A percentile compares a stretch with the other conserved stretches of the same genome.
phyloP scores from a whole-genome alignment of 352 stramenopile species.

The Phytophthora cactorum region DNA sequence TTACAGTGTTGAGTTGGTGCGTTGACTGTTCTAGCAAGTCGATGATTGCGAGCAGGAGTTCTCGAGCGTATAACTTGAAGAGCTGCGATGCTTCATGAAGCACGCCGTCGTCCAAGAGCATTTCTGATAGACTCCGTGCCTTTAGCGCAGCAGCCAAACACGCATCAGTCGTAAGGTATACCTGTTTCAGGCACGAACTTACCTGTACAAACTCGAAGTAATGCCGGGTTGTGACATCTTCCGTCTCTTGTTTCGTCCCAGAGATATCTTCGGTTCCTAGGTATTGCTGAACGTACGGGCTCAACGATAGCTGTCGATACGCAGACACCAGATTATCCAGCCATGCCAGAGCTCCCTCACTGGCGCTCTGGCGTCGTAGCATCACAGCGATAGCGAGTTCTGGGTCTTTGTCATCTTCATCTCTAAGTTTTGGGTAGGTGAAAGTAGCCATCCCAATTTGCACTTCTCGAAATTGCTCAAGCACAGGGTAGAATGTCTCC shows the following conservation, averaged over 20 bases:
- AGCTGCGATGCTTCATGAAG: conserved; percentile 20
- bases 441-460: not conserved
- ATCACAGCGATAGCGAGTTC: conserved; percentile 17
- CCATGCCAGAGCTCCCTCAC: conserved; percentile 18
- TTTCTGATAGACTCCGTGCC: conserved; percentile 13
- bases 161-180: not conserved
- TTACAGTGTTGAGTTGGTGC: conserved; percentile 18
- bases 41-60: conserved; percentile 23
- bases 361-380: conserved; percentile 15
- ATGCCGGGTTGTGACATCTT: conserved; percentile 2
- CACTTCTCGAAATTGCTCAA: conserved; percentile 8
- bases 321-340: conserved; percentile 30
- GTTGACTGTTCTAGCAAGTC: conserved; percentile 29
- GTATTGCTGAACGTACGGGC: conserved; percentile 30
- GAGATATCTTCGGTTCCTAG: conserved; percentile 19
- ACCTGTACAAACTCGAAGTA: conserved; percentile 11
- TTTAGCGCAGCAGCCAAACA: not conserved
- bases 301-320: conserved; percentile 23
- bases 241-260: not conserved
- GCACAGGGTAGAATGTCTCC: not conserved
- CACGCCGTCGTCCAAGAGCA: conserved; percentile 15
- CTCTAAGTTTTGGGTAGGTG: not conserved
- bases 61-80: conserved; percentile 27
- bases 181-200: not conserved
- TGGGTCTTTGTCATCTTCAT: not conserved